A percentile compares a stretch with the other conserved stretches of the same genome.
phyloP scores from a whole-genome alignment of 116 monocot genomes.

The Cymodocea nodosa region DNA sequence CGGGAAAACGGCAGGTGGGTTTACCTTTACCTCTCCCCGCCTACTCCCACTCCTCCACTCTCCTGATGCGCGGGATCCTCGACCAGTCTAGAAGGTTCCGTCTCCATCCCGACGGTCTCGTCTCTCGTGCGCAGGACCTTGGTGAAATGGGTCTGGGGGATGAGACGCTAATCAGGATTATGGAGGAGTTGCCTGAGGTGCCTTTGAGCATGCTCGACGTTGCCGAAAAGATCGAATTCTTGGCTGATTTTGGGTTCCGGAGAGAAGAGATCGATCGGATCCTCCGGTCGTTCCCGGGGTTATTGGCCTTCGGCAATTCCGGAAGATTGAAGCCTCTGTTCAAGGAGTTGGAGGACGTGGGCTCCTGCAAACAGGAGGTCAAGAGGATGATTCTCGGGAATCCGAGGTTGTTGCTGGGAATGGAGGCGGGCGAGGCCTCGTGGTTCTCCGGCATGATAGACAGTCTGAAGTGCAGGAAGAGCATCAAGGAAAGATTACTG shows the following conservation, averaged over 20 bases:
- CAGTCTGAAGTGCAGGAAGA: conserved; percentile 51
- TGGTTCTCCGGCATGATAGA: conserved; percentile 31
- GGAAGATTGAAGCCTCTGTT: conserved; percentile 43
- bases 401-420: conserved; percentile 30
- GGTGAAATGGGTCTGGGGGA: conserved; percentile 12
- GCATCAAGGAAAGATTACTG: conserved; percentile 49
- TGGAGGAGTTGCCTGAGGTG: conserved; percentile 29
- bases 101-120: conserved; percentile 21
- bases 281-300: conserved; percentile 24
- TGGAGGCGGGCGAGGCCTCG: conserved; percentile 65
- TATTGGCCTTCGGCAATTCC: conserved; percentile 18
- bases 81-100: conserved; percentile 24
- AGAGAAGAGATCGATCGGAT: conserved; percentile 29
- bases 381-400: conserved; percentile 18
- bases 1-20: conserved; percentile 20
- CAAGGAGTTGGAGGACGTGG: conserved; percentile 34
- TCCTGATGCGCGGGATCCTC: conserved; percentile 17
- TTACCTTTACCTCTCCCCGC: background rate
- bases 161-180: conserved; percentile 23
- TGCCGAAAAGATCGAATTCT: conserved; percentile 20
- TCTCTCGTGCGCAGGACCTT: conserved; percentile 9
- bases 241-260: conserved; percentile 24
- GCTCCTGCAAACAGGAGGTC: conserved; percentile 26
- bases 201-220: conserved; percentile 14
- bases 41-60: background rate